These are phyloP conservation scores for Phytopythium helicoides DNA, from an alignment of 352 stramenopile genomes.

Conservation along the genomic window DNA sequence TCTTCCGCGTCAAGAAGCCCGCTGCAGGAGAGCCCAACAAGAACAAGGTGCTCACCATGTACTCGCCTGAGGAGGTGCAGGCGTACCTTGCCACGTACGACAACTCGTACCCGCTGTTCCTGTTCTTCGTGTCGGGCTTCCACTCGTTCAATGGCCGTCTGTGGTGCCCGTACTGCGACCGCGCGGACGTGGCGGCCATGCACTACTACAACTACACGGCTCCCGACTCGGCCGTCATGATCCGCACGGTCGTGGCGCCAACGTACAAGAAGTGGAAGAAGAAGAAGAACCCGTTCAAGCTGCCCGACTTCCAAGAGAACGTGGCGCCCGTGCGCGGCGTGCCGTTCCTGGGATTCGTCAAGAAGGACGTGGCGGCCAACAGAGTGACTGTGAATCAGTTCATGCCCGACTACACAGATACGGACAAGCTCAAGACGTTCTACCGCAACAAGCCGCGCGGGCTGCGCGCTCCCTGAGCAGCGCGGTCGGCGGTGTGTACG, in stretches of 20 bases:
- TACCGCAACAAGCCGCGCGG: slow-evolving; percentile 37
- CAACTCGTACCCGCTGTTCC: slow-evolving; percentile 69
- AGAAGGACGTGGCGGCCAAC: slow-evolving; percentile 46
- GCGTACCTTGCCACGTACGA: slow-evolving; percentile 63
- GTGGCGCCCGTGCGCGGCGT: slow-evolving; percentile 56
- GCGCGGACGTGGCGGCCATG: slow-evolving; percentile 60
- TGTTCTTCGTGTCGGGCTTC: slow-evolving; percentile 75
- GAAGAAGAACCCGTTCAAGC: slow-evolving; percentile 76
- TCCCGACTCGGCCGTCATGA: slow-evolving; percentile 48
- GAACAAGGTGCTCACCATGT: slow-evolving; percentile 63
- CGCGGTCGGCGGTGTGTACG: not conserved
- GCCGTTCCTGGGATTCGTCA: slow-evolving; percentile 62
- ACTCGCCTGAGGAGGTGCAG: slow-evolving; percentile 37
- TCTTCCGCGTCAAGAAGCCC: slow-evolving; percentile 58
- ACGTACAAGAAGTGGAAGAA: slow-evolving; percentile 82
- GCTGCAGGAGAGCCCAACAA: slow-evolving; percentile 37
- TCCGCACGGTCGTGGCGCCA: slow-evolving; percentile 44
- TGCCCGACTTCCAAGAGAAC: slow-evolving; percentile 52
- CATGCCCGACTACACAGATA: slow-evolving; percentile 54
- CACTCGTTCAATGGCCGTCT: slow-evolving; percentile 74
- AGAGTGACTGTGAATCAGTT: slow-evolving; percentile 55
- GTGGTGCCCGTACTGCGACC: slow-evolving; percentile 81
- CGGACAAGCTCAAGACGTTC: slow-evolving; percentile 40
- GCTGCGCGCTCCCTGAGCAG: slow-evolving; percentile 13
- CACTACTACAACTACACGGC: slow-evolving; percentile 83